Conservation (phyloP, 2,329 filamentous ascomycete species). For the Akanthomyces muscarius region DNA sequence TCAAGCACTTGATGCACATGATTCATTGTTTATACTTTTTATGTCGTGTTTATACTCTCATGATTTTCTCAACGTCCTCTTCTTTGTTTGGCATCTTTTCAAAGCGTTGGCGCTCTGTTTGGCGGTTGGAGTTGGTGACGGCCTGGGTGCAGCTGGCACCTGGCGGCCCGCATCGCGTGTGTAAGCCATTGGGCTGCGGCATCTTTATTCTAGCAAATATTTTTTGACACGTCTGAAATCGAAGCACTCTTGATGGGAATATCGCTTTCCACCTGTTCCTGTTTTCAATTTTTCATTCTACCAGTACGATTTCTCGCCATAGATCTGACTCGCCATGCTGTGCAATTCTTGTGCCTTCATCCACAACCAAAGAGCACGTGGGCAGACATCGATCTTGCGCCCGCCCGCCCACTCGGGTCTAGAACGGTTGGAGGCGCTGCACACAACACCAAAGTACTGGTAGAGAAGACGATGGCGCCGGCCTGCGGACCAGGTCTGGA, state of each 20-base stretch:
- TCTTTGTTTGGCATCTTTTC: slow-evolving; percentile 13
- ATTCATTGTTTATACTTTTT: not conserved
- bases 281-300: not conserved
- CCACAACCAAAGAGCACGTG: not conserved
- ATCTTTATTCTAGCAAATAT: not conserved
- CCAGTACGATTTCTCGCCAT: no score
- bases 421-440: slow-evolving; percentile 3
- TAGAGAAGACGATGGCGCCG: not conserved
- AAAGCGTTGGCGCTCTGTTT: slow-evolving; percentile 19
- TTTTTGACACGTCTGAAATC: not conserved
- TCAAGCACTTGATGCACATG: not conserved
- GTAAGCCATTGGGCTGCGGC: slow-evolving; percentile 8
- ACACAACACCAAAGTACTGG: not conserved
- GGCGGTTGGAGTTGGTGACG: slow-evolving; percentile 1
- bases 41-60: not conserved
- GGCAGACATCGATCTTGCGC: not conserved
- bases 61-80: not conserved
- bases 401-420: not conserved
- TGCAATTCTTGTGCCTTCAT: no score
- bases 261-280: not conserved
- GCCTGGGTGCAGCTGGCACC: not conserved
- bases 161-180: not conserved
- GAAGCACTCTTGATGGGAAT: not conserved
- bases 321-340: no score
- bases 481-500: no score